Base-by-base conservation (phyloP, 495 filamentous ascomycete species). In the Neurospora sp. region DNA sequence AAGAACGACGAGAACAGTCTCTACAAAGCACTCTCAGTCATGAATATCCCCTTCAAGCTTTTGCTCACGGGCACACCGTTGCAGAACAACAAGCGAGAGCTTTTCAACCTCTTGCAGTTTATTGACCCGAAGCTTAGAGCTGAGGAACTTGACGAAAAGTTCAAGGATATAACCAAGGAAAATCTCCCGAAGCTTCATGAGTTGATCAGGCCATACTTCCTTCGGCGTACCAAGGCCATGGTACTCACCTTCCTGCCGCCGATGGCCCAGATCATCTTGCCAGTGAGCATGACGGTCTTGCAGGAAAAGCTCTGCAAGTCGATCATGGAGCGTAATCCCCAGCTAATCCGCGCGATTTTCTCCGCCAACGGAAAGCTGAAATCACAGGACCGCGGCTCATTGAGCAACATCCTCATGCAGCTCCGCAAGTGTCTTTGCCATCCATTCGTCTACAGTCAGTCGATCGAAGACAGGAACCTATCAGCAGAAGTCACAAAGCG, bases 101-200 rank as follows among this genome's bases (percentile, higher is more conserved):
- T 99, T 3, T 98, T 98, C 81, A 99, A 97, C 76, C 87, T 99
- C 9, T 83, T 99, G 1, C 94, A 98, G 76, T 99, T 99, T 79
- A 83, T 97, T 42, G 92, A 98, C 77, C 85, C 81, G 0, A 70
- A 76, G 0, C 85, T 91, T 48, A 84, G 92, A 73, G 94, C 96
- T 2, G 87, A 87, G 37, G 77, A 84, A 0, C 82, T 98, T 7
- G 96, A 99, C 73, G 82, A 86, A 65, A 79, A 94, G 77, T 98
- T 93, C 79, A 85, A 84, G 9, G 86, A 89, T 12, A 82, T 98
- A 44, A 93, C 90, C 0, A 89, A 89, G 69, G 93, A 96, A 37
- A 97, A 94, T 74, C 87, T 98, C 9, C 84, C 87, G 0, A 81
- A 92, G 73, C 84, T 99, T 7, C 96, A 98, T 74, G 86, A 92